Conservation (phyloP, 495 filamentous ascomycete species). For the Aspergillus mulundensis region DNA sequence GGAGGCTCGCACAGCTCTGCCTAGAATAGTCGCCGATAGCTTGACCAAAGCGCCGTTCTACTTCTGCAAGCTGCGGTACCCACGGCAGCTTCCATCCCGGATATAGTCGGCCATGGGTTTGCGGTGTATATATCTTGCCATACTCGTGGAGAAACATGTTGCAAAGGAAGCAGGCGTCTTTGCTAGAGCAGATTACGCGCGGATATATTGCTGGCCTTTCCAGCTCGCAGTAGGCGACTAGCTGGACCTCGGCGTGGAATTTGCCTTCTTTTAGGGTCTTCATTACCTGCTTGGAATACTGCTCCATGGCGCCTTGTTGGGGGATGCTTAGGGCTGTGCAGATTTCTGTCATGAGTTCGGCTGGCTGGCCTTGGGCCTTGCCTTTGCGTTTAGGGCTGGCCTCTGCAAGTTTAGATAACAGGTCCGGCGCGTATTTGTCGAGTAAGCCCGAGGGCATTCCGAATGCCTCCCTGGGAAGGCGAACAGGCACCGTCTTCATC, state of each 20-base stretch:
- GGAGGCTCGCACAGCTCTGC: slow-evolving; percentile 4
- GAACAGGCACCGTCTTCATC: slow-evolving; percentile 9
- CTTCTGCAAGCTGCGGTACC: slow-evolving; percentile 9
- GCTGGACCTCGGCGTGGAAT: slow-evolving; percentile 40
- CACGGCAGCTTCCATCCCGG: slow-evolving; percentile 16
- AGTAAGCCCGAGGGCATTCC: neutral
- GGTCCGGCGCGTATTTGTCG: slow-evolving; percentile 3
- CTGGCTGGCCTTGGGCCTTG: slow-evolving; percentile 6
- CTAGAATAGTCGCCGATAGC: neutral
- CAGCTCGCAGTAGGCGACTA: slow-evolving; percentile 36
- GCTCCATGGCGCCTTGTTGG: slow-evolving; percentile 1
- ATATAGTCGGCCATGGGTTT: slow-evolving; percentile 14
- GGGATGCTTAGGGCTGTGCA: slow-evolving; percentile 1
- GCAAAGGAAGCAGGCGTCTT: slow-evolving; percentile 19
- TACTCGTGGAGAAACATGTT: slow-evolving; percentile 7
- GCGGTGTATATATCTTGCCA: slow-evolving; percentile 3
- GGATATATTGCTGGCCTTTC: slow-evolving; percentile 12
- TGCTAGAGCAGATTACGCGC: slow-evolving; percentile 17
- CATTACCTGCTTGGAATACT: slow-evolving; percentile 8
- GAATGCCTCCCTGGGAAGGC: slow-evolving; percentile 10
- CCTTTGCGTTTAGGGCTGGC: neutral
- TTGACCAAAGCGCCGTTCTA: slow-evolving; percentile 6
- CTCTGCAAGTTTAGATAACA: slow-evolving; percentile 5
- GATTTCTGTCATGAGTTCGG: slow-evolving; percentile 13
- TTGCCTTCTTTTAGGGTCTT: slow-evolving; percentile 7